Base-by-base conservation (phyloP, 192 early-diverging fungal species). In the Chytriomyces hyalinus region DNA sequence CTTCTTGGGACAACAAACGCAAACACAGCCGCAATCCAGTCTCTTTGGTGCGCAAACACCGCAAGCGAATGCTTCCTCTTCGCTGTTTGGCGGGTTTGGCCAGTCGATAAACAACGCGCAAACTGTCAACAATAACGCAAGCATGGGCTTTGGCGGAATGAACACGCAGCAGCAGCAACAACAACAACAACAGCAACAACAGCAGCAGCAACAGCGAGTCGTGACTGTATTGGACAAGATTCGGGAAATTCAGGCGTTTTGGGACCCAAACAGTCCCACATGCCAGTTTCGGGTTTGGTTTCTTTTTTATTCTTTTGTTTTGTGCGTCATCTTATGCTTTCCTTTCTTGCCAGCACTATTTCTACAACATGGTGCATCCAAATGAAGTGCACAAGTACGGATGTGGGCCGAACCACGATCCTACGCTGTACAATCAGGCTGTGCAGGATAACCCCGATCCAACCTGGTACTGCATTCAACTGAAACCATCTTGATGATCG, bases 301-400 rank as follows among this genome's bases (percentile, higher is more conserved):
- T 24, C 20, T 60, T 6, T 43, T 71, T 44, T 65, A 13, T 49
- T 9, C 36, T 36, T 0, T 36, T 1, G 7, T 8, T 60, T 47
- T 36, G 22, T 24, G 3, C 7, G 15, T 45, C n/a, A 0, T 36
- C 36, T 17, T 9, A 66, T 65, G n/a, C 53, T 11, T 17, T 20
- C 49, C 24, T 0, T 6, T 71, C 65, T 47, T 6, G 8, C 26
- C 75, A 92, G 91, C 93, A 96, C 80, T 98, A 96, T 78, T 97
- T 98, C 77, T 98, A 98, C 82, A 98, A 97, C 76, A 89, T 93
- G 80, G 94, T 94, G 4, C 92, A 95, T 79, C 93, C 96, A 0
- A 87, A 83, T n/a, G 93, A 97, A 83, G 92, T 92, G 17, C 87
- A 86, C 48, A 73, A 90, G 61, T 97, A 98, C 76, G 89, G 84